phyloP scores from a whole-genome alignment of 78 protist genomes.

The Dictyostelium capitatum region DNA sequence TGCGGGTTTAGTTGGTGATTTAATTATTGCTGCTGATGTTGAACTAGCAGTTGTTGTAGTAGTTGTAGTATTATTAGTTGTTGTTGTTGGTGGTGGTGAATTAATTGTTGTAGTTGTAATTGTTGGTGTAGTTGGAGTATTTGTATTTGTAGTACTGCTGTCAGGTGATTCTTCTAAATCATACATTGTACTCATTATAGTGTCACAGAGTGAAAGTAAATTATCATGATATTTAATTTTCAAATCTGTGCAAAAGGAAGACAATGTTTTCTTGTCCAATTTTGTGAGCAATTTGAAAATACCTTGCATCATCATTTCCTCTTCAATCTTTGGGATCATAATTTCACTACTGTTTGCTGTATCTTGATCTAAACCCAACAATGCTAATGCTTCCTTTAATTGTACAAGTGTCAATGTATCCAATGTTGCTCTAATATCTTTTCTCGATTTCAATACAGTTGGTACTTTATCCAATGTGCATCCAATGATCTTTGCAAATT shows the following conservation, averaged over 20 bases:
- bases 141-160: not conserved
- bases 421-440: not conserved
- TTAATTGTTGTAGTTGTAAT: not conserved
- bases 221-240: slow-evolving; percentile 1
- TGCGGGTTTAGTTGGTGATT: not conserved
- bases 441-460: not conserved
- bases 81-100: not conserved
- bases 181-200: slow-evolving; percentile 28
- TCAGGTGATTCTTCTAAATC: slow-evolving; percentile 15
- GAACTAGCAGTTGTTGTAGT: not conserved
- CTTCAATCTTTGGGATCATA: slow-evolving; percentile 16
- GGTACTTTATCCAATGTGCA: not conserved
- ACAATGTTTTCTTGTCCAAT: not conserved
- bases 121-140: not conserved
- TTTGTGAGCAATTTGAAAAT: not conserved
- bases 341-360: not conserved
- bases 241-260: slow-evolving; percentile 2
- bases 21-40: not conserved
- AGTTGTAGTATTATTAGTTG: not conserved
- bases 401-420: not conserved
- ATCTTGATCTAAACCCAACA: not conserved
- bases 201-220: not conserved
- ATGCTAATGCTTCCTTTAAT: not conserved
- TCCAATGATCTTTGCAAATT: not conserved
- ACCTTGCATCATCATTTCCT: slow-evolving; percentile 34